Conservation (phyloP, 352 stramenopile species). For the Globisporangium cylindrosporum region DNA sequence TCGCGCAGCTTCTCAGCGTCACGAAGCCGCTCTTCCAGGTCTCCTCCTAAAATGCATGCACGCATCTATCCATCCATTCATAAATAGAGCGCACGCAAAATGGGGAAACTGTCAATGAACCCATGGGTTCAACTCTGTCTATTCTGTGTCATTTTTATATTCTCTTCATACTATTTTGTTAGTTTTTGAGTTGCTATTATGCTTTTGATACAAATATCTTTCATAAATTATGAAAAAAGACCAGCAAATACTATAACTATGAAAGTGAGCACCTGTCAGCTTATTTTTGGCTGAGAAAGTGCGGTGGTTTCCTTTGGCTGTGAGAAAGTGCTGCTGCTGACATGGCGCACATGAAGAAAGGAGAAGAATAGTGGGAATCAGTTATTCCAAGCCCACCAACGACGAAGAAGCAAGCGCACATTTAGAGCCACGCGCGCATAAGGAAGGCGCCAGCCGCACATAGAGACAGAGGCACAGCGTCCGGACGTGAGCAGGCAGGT, state of each 20-base stretch:
- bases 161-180: background rate
- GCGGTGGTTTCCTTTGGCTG: background rate
- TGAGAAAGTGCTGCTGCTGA: background rate
- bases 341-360: slow-evolving; percentile 2
- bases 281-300: background rate
- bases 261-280: background rate
- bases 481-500: background rate
- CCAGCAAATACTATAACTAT: background rate
- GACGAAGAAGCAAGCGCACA: background rate
- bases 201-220: too few species aligned
- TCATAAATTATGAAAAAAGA: too few species aligned
- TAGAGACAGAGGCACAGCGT: slow-evolving; percentile 1
- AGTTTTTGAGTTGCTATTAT: background rate
- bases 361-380: background rate
- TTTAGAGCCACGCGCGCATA: background rate
- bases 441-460: background rate
- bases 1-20: slow-evolving; percentile 33
- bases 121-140: slow-evolving; percentile 5
- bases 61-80: background rate
- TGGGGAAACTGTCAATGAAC: background rate
- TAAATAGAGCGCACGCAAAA: background rate
- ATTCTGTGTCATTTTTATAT: background rate
- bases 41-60: slow-evolving; percentile 3
- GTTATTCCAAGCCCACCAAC: background rate
- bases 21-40: slow-evolving; percentile 36